Evolutionary conservation across 371 early-diverging fungal genomes (phyloP).

Genomic region (Rhizopus microsporus): DNA sequence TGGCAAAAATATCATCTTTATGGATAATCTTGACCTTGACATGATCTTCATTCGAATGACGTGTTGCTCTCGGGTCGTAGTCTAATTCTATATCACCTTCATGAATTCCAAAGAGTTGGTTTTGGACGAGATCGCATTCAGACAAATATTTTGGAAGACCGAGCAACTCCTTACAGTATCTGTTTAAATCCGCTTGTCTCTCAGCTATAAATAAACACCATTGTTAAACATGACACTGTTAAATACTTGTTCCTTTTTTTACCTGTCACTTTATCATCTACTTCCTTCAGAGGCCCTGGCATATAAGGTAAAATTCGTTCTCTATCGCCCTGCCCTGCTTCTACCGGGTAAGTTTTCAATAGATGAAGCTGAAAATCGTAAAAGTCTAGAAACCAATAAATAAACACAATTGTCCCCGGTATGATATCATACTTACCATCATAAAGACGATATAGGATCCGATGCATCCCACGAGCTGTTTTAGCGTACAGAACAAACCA

Average conservation of each 20-base stretch:
- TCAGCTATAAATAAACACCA: slow-evolving; percentile 17
- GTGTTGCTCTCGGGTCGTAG: slow-evolving; percentile 28
- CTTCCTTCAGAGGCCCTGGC: slow-evolving; percentile 57
- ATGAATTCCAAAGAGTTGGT: slow-evolving; percentile 57
- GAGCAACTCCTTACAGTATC: slow-evolving; percentile 66
- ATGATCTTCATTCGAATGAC: slow-evolving; percentile 9
- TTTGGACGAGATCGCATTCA: slow-evolving; percentile 49
- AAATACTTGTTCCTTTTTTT: not conserved
- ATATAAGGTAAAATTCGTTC: slow-evolving; percentile 70
- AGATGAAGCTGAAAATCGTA: slow-evolving; percentile 72
- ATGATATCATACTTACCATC: slow-evolving; percentile 39
- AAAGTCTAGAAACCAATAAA: slow-evolving; percentile 52
- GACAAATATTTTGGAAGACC: slow-evolving; percentile 57
- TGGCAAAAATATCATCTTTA: slow-evolving; percentile 69
- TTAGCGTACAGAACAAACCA: slow-evolving; percentile 64
- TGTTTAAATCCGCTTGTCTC: slow-evolving; percentile 58
- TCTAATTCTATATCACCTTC: slow-evolving; percentile 62
- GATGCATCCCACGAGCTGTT: slow-evolving; percentile 40
- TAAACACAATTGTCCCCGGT: not conserved
- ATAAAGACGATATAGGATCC: slow-evolving; percentile 66
- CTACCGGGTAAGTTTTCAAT: slow-evolving; percentile 65
- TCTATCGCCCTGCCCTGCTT: slow-evolving; percentile 62
- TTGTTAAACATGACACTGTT: not conserved
- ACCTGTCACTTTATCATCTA: slow-evolving; percentile 54
- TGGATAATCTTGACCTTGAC: slow-evolving; percentile 69